phyloP scores from a whole-genome alignment of 805 yeast genomes.

The Metschnikowia borealis region DNA sequence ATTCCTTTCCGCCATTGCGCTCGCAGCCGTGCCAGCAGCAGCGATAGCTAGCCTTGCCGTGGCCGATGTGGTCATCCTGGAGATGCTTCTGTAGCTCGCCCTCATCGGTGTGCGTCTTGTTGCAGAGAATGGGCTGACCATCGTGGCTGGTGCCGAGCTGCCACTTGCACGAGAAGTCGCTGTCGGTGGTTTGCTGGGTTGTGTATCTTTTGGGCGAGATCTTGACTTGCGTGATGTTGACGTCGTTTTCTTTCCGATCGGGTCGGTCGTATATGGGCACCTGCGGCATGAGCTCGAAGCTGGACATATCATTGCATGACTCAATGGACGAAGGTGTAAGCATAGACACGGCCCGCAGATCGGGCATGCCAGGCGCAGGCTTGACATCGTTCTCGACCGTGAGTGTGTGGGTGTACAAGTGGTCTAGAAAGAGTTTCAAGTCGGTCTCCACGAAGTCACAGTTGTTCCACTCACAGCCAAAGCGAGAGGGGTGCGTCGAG shows the following conservation, averaged over 20 bases:
- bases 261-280: not conserved
- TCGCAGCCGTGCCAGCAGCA: conserved; percentile 82
- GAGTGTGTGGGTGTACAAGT: conserved; percentile 36
- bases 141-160: conserved; percentile 27
- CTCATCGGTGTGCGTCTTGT: conserved; percentile 44
- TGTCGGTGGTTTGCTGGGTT: conserved; percentile 15
- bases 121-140: conserved; percentile 46
- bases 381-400: not conserved
- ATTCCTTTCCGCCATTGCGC: conserved; percentile 53
- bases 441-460: conserved; percentile 59
- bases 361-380: not conserved
- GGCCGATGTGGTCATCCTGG: conserved; percentile 61
- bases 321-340: conserved; percentile 6
- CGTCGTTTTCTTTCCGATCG: conserved; percentile 3
- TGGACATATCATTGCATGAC: not conserved
- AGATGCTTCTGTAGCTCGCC: conserved; percentile 71
- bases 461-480: conserved; percentile 71
- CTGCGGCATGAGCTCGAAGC: not conserved
- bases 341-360: not conserved
- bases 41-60: conserved; percentile 62
- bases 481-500: conserved; percentile 13
- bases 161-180: conserved; percentile 45
- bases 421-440: conserved; percentile 53
- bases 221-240: conserved; percentile 33
- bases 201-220: conserved; percentile 25